These are phyloP conservation scores for Marasmius fiardii DNA, from an alignment of 1,284 basidiomycete species.

Conservation along the genomic window DNA sequence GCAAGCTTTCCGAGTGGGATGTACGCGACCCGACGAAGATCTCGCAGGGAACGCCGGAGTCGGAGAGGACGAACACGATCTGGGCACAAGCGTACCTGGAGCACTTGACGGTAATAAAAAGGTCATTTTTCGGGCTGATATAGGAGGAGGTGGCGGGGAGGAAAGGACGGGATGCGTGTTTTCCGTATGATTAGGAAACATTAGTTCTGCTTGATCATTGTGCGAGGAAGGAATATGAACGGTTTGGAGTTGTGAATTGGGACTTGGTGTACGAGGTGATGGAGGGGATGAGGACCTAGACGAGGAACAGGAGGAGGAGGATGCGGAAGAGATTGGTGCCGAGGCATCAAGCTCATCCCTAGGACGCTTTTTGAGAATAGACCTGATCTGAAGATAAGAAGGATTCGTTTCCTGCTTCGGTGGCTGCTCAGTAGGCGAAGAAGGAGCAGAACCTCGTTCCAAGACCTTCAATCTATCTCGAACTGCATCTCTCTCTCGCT, in stretches of 20 bases:
- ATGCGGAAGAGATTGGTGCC: neutral
- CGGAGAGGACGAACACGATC: neutral
- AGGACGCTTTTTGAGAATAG: neutral
- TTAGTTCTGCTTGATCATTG: neutral
- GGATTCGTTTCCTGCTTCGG: neutral
- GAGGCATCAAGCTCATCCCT: neutral
- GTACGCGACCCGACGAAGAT: neutral
- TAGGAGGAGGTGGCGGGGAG: conserved; percentile 9
- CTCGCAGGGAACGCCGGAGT: neutral
- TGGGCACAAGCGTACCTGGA: neutral
- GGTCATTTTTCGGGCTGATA: conserved; percentile 4
- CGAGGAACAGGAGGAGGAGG: neutral
- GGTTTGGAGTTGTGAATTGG: neutral
- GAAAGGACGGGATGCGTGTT: neutral
- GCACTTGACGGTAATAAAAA: neutral
- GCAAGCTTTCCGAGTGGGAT: neutral
- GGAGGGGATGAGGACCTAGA: neutral
- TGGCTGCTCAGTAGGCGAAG: neutral
- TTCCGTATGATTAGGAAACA: conserved; percentile 1
- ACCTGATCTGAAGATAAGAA: neutral
- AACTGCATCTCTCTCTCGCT: conserved; percentile 9
- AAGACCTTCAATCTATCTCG: conserved; percentile 1
- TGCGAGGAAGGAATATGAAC: neutral
- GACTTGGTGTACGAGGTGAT: neutral
- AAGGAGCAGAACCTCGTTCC: neutral